Evolutionary conservation across 805 yeast species (phyloP).

Genomic region (Wickerhamomyces pijperi): DNA sequence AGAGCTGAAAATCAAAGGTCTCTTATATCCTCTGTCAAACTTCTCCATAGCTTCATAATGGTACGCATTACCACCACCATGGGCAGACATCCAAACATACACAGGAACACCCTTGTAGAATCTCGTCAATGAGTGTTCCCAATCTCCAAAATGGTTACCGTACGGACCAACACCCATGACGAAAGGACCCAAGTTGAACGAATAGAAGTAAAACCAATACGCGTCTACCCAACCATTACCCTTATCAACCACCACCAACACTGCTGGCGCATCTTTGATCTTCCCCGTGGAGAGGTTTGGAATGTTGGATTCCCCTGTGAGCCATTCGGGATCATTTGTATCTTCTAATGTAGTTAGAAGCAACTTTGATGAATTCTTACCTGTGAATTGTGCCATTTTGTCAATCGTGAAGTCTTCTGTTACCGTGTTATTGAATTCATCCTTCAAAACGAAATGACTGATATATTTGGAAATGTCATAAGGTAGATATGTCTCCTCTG

Average conservation of each 20-base stretch:
- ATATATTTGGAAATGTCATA: conserved; percentile 69
- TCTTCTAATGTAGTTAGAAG: conserved; percentile 65
- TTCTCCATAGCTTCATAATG: conserved; percentile 61
- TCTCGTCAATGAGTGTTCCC: conserved; percentile 91
- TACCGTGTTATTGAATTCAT: conserved; percentile 32
- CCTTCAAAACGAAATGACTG: conserved; percentile 48
- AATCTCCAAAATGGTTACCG: conserved; percentile 95
- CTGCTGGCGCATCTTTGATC: conserved; percentile 68
- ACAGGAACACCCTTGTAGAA: conserved; percentile 73
- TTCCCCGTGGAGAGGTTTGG: conserved; percentile 68
- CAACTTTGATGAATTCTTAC: conserved; percentile 20
- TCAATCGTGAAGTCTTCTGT: conserved; percentile 19
- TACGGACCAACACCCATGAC: conserved; percentile 97
- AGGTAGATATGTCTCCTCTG: conserved; percentile 82
- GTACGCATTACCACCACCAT: conserved; percentile 94
- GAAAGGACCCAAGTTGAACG: conserved; percentile 90
- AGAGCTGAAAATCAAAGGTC: conserved; percentile 82
- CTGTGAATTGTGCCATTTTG: conserved; percentile 11
- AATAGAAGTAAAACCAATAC: conserved; percentile 91
- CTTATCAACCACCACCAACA: conserved; percentile 75
- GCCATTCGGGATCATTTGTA: conserved; percentile 70
- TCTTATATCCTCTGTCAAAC: conserved; percentile 16
- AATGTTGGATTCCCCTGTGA: conserved; percentile 57
- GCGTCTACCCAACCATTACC: conserved; percentile 95
- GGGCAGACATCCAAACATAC: conserved; percentile 94